Evolutionary conservation across 2,329 filamentous ascomycete genomes (phyloP).

Genomic region (Fusarium newnesense): DNA sequence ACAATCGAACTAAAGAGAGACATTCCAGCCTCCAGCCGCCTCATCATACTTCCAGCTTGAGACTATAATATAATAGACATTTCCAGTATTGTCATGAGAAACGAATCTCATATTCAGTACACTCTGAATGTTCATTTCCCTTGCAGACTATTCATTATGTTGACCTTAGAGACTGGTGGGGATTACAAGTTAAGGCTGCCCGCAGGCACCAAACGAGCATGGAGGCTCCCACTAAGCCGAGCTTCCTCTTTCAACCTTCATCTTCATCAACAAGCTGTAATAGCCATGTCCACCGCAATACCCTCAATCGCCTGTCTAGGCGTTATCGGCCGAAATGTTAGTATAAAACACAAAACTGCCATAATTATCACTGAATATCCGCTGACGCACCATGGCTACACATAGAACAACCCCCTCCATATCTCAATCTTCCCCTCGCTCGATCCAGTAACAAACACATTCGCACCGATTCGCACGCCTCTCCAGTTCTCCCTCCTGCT

Average conservation of each 20-base stretch:
- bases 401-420: constrained; percentile 97
- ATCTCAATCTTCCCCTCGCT: constrained; percentile 88
- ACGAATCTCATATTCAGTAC: not conserved
- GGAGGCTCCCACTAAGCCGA: constrained; percentile 33
- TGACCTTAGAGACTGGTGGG: constrained; percentile 25
- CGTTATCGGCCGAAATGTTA: constrained; percentile 91
- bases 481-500: constrained; percentile 93
- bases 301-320: constrained; percentile 93
- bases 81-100: not conserved
- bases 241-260: constrained; percentile 31
- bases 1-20: constrained; percentile 33
- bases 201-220: constrained; percentile 29
- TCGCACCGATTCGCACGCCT: constrained; percentile 71
- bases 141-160: constrained; percentile 7
- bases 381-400: not conserved
- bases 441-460: constrained; percentile 63
- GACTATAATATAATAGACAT: not conserved
- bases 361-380: not conserved
- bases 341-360: constrained; percentile 39
- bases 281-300: constrained; percentile 67
- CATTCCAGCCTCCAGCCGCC: constrained; percentile 32
- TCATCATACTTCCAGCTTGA: constrained; percentile 3
- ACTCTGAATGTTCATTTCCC: not conserved
- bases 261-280: constrained; percentile 16
- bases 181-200: constrained; percentile 29